phyloP scores from a whole-genome alignment of 2,329 filamentous ascomycete species.

The Cordyceps militaris region DNA sequence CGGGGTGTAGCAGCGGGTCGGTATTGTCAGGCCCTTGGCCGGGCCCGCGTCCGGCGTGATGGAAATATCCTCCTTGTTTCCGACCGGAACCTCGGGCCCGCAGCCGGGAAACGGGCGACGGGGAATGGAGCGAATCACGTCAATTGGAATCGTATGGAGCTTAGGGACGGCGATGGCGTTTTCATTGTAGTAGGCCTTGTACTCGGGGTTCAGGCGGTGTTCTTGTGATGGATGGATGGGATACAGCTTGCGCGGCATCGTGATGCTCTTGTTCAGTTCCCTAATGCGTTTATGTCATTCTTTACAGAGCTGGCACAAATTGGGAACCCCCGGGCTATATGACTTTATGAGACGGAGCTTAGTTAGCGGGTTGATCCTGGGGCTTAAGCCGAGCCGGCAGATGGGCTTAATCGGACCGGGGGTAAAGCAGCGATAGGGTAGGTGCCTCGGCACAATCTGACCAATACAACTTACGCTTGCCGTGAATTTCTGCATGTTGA shows the following conservation, averaged over 20 bases:
- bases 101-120: not conserved
- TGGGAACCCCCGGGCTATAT: not conserved
- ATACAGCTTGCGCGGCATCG: constrained; percentile 24
- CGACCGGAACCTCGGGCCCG: not conserved
- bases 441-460: not conserved
- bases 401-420: not conserved
- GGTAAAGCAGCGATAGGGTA: not conserved
- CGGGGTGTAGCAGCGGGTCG: constrained; percentile 37
- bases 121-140: not conserved
- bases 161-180: not conserved
- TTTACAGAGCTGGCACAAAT: not conserved
- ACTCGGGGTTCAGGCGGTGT: not conserved
- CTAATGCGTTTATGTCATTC: not conserved
- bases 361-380: not conserved
- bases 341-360: not conserved
- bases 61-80: not conserved
- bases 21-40: constrained; percentile 21
- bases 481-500: not conserved
- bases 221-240: constrained; percentile 15
- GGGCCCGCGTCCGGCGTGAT: constrained; percentile 25
- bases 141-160: not conserved
- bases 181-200: not conserved
- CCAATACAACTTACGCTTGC: not conserved
- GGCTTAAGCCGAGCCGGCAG: not conserved
- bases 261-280: not conserved